These are phyloP conservation scores for Inonotus obliquus DNA, from an alignment of 1,284 basidiomycete genomes.

Conservation along the genomic window DNA sequence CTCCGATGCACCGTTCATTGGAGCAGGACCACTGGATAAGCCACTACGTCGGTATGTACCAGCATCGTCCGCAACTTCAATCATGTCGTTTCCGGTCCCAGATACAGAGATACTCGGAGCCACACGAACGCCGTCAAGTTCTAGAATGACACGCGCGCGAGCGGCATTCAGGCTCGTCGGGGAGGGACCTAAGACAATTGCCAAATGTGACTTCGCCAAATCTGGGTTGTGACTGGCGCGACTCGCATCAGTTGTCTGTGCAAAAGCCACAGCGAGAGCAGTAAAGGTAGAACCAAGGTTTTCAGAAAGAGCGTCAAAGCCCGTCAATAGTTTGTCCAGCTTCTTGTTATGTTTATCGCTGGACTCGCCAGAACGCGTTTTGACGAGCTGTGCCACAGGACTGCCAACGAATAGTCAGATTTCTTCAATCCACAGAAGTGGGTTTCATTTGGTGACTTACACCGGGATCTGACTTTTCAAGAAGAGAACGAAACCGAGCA, in stretches of 20 bases:
- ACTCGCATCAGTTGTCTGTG: neutral
- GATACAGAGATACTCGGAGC: neutral
- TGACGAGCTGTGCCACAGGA: constrained; percentile 56
- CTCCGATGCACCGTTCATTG: too few relatives aligned
- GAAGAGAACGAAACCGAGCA: constrained; percentile 65
- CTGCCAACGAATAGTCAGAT: constrained; percentile 31
- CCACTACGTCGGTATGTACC: neutral
- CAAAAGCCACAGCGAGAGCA: constrained; percentile 57
- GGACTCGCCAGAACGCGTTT: constrained; percentile 43
- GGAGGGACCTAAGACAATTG: constrained; percentile 61
- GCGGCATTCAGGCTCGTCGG: constrained; percentile 29
- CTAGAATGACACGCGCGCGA: constrained; percentile 55
- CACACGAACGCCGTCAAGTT: constrained; percentile 48
- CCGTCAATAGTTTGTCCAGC: constrained; percentile 51
- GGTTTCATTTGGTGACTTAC: constrained; percentile 39
- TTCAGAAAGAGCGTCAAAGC: constrained; percentile 66
- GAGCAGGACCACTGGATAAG: too few relatives aligned
- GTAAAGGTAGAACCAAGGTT: constrained; percentile 70
- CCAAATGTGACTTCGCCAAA: constrained; percentile 41
- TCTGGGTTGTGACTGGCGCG: neutral
- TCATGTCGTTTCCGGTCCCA: neutral
- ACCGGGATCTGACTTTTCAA: constrained; percentile 73
- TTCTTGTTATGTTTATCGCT: constrained; percentile 45
- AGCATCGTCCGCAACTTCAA: constrained; percentile 8
- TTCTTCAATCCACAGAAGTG: neutral